Evolutionary conservation across 306 rosid genomes (phyloP).

Genomic region (Albizia julibrissin): DNA sequence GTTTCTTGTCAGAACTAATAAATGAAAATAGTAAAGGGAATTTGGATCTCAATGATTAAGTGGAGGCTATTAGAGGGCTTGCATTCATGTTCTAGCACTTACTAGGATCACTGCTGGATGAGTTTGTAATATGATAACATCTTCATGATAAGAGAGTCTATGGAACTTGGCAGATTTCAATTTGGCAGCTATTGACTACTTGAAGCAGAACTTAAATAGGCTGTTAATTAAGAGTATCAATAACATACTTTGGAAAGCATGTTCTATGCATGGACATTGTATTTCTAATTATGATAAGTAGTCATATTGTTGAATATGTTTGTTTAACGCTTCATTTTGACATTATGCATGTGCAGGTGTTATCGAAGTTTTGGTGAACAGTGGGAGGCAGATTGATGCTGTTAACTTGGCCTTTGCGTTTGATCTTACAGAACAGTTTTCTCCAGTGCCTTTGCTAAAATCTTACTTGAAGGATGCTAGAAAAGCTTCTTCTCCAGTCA

Average conservation of each 20-base stretch:
- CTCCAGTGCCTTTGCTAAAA: slow-evolving; percentile 81
- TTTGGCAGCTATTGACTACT: slow-evolving; percentile 4
- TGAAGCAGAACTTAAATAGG: not conserved
- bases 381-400: slow-evolving; percentile 96
- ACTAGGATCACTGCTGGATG: not conserved
- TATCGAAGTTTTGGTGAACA: slow-evolving; percentile 72
- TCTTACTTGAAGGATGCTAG: slow-evolving; percentile 92
- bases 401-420: slow-evolving; percentile 94
- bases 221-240: slow-evolving; percentile 1
- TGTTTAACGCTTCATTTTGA: slow-evolving; percentile 31
- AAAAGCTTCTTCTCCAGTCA: slow-evolving; percentile 75
- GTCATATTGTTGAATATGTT: slow-evolving; percentile 12
- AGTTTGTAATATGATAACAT: not conserved
- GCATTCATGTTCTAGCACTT: slow-evolving; percentile 19
- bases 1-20: no score
- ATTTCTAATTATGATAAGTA: slow-evolving; percentile 26
- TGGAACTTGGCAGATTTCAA: slow-evolving; percentile 6
- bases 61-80: slow-evolving; percentile 4
- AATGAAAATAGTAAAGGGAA: no score
- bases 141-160: not conserved
- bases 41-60: no score
- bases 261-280: slow-evolving; percentile 18
- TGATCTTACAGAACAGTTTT: slow-evolving; percentile 71
- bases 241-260: not conserved
- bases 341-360: slow-evolving; percentile 64